Evolutionary conservation across 2,329 filamentous ascomycete species (phyloP).

Genomic region (Didymella glomerata): DNA sequence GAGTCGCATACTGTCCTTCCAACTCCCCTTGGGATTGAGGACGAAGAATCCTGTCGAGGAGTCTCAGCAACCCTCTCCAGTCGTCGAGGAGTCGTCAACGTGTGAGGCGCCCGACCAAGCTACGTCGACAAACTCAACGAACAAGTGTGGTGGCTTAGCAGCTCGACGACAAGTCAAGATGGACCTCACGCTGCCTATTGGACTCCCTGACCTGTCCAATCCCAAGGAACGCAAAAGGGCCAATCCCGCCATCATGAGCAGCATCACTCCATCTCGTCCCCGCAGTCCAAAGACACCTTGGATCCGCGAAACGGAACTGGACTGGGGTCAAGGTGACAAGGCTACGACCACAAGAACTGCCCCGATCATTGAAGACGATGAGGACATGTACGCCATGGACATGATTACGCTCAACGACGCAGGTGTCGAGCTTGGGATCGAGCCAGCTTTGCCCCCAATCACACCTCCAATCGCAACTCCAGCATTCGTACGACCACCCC

Average conservation of each 20-base stretch:
- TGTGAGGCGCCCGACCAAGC: background rate
- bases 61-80: conserved; percentile 6
- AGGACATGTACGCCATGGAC: background rate
- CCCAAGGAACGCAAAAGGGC: conserved; percentile 20
- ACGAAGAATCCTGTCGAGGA: conserved; percentile 4
- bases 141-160: conserved; percentile 31
- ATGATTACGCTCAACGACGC: background rate
- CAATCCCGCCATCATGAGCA: conserved; percentile 24
- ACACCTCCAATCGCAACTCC: conserved; percentile 13
- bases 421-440: background rate
- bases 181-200: conserved; percentile 38
- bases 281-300: conserved; percentile 42
- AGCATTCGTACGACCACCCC: conserved; percentile 19
- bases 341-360: conserved; percentile 14
- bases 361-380: conserved; percentile 26
- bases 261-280: conserved; percentile 33
- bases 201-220: conserved; percentile 32
- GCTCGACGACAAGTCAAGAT: conserved; percentile 42
- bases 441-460: background rate
- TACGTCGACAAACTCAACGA: background rate
- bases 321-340: conserved; percentile 21
- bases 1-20: conserved; percentile 22
- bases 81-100: conserved; percentile 2
- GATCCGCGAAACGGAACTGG: conserved; percentile 22
- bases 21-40: conserved; percentile 8